Evolutionary conservation across 306 rosid species (phyloP).

Genomic region (Inga laurina): DNA sequence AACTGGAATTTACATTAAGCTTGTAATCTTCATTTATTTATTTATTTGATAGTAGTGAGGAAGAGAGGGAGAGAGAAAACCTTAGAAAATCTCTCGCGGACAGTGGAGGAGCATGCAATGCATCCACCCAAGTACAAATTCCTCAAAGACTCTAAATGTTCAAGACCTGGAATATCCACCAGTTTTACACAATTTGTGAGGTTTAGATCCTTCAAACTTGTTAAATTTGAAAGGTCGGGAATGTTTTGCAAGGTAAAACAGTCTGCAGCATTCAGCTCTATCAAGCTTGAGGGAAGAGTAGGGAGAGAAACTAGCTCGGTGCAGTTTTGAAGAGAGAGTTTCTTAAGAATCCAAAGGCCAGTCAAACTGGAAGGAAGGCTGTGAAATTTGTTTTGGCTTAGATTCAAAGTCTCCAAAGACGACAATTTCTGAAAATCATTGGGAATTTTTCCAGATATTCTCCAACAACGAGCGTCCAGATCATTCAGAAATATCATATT

Average conservation of each 20-base stretch:
- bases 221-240: slow-evolving; percentile 53
- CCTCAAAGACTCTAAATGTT: slow-evolving; percentile 57
- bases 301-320: slow-evolving; percentile 54
- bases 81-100: slow-evolving; percentile 56
- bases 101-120: slow-evolving; percentile 43
- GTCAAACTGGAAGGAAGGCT: slow-evolving; percentile 67
- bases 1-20: background rate
- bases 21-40: background rate
- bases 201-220: slow-evolving; percentile 44
- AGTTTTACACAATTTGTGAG: slow-evolving; percentile 60
- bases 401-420: slow-evolving; percentile 43
- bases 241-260: slow-evolving; percentile 50
- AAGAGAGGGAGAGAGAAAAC: slow-evolving; percentile 35
- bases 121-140: slow-evolving; percentile 56
- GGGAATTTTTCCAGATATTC: slow-evolving; percentile 56
- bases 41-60: background rate
- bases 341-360: slow-evolving; percentile 50
- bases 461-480: slow-evolving; percentile 50
- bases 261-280: slow-evolving; percentile 44
- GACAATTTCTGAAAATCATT: slow-evolving; percentile 60
- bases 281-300: slow-evolving; percentile 67
- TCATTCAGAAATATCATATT: slow-evolving; percentile 44
- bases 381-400: slow-evolving; percentile 45
- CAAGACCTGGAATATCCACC: slow-evolving; percentile 66
- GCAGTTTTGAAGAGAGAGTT: slow-evolving; percentile 45